phyloP scores from a whole-genome alignment of 495 filamentous ascomycete species.

The Penicillium crystallinum region DNA sequence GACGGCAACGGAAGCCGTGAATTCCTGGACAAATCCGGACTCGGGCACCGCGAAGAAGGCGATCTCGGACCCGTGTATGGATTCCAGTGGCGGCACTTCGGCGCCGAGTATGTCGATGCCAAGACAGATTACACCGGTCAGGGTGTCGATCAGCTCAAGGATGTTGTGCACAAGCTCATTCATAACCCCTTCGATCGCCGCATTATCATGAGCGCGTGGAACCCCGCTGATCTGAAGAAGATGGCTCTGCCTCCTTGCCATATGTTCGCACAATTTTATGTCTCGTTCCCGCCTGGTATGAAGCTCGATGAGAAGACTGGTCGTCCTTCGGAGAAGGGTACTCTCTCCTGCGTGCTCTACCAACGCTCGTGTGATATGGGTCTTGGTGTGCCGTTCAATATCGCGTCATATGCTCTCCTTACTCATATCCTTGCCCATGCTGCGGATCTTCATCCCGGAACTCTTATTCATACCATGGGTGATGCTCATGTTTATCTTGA shows the following conservation, averaged over 20 bases:
- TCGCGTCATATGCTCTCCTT: conserved; percentile 85
- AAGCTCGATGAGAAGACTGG: conserved; percentile 29
- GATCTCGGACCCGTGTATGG: conserved; percentile 96
- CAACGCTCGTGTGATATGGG: conserved; percentile 97
- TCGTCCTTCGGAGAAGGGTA: conserved; percentile 48
- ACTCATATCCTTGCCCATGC: conserved; percentile 92
- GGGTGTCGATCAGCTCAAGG: conserved; percentile 86
- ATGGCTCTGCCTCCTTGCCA: conserved; percentile 98
- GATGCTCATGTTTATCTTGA: conserved; percentile 94
- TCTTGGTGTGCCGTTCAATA: conserved; percentile 95
- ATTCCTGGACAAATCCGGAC: conserved; percentile 78
- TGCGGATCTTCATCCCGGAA: conserved; percentile 75
- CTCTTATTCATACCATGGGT: conserved; percentile 88
- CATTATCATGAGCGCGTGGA: conserved; percentile 91
- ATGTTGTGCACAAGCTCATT: conserved; percentile 76
- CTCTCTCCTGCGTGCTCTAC: conserved; percentile 80
- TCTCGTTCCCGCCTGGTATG: conserved; percentile 60
- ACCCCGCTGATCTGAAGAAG: conserved; percentile 73
- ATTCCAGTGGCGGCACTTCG: conserved; percentile 99
- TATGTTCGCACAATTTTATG: conserved; percentile 99
- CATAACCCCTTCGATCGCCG: conserved; percentile 80
- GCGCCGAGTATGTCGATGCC: conserved; percentile 76
- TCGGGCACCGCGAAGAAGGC: conserved; percentile 71
- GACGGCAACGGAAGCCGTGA: conserved; percentile 91
- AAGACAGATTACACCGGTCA: conserved; percentile 79